A percentile compares a stretch with the other conserved stretches of the same genome.
Evolutionary conservation across 202 grass and related monocot species (phyloP).

Genomic region (Hordeum pubiflorum): DNA sequence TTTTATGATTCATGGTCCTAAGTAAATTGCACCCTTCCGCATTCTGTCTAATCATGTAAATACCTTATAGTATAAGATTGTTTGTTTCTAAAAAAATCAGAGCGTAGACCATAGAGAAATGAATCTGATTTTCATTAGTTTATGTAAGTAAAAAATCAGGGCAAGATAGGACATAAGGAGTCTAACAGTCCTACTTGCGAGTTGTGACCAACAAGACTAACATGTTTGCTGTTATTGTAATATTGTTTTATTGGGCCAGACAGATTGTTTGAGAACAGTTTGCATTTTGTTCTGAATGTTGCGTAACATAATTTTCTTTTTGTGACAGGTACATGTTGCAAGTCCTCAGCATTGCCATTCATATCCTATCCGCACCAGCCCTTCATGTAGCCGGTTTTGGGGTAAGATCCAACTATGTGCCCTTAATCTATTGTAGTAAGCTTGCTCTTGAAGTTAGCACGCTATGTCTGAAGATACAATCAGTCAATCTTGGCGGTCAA

Average conservation of each 20-base stretch:
- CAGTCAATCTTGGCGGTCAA: not conserved
- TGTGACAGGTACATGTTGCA: slow-evolving; percentile 74
- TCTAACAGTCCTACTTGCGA: not conserved
- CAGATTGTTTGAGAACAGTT: not conserved
- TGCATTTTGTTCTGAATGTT: slow-evolving; percentile 8
- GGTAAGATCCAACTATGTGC: slow-evolving; percentile 46
- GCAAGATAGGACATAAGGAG: not conserved
- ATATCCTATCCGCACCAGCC: slow-evolving; percentile 66
- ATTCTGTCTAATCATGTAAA: slow-evolving; percentile 2
- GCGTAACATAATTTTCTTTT: slow-evolving; percentile 6
- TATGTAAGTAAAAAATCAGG: not conserved
- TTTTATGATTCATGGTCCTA: not conserved
- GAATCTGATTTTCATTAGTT: not conserved
- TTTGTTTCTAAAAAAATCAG: not conserved
- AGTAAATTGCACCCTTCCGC: not conserved
- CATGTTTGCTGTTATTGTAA: not conserved
- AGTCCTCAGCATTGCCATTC: slow-evolving; percentile 70
- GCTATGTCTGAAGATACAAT: not conserved
- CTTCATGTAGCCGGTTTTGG: slow-evolving; percentile 95
- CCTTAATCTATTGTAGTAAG: slow-evolving; percentile 13
- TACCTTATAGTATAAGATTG: not conserved
- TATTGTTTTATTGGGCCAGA: not conserved
- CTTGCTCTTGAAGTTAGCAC: not conserved
- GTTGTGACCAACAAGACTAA: not conserved
- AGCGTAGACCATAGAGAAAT: not conserved